Base-by-base conservation (phyloP, 2,329 filamentous ascomycete species). In the Fusarium tricinctum region DNA sequence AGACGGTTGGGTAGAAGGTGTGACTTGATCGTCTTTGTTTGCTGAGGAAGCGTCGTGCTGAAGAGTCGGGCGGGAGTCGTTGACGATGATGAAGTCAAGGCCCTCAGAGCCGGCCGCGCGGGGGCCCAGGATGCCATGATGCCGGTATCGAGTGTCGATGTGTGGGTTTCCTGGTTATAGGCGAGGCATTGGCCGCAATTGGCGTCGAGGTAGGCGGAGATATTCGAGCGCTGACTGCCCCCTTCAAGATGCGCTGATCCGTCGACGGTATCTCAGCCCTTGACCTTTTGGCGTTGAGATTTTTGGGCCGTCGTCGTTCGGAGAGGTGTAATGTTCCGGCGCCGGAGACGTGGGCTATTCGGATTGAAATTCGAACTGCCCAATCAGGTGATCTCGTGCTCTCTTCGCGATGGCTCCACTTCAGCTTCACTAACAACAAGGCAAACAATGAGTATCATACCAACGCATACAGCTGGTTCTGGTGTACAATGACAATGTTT, bases 1-100 rank as follows among this genome's bases (percentile, higher is more conserved):
- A 84, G 78, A 15, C 78, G 81, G 58, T 76, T 74, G 33, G 85
- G 84, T 58, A 86, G 81, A 38, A 80, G 81, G 55, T 81, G 75
- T 28, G 79, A 74, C 51, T 77, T 76, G 74, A 82, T 78, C n/a
- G 81, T 82, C 69, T 83, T 82, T 35, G 77, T 76, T 35, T 73
- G 72, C 49, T 71, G 71, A 38, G 75, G 56, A 8, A 73, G 20
- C 1, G 82, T 80, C 1, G 81, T 81, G 49, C 77, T 79, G 74
- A 84, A 82, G 44, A 63, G n/a, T 43, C 75, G 75, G 30, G 55
- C 32, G 52, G 55, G 45, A 33, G 52, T 50, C 19, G 63, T 68
- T 32, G 58, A 56, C 10, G 64, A 55, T n/a, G 62, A 70, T 48
- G 63, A 60, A n/a, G 60, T 52, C 65, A 66, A 52, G 40, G 69